Conservation (phyloP, 331 rosid species). For the Arachis monticola region DNA sequence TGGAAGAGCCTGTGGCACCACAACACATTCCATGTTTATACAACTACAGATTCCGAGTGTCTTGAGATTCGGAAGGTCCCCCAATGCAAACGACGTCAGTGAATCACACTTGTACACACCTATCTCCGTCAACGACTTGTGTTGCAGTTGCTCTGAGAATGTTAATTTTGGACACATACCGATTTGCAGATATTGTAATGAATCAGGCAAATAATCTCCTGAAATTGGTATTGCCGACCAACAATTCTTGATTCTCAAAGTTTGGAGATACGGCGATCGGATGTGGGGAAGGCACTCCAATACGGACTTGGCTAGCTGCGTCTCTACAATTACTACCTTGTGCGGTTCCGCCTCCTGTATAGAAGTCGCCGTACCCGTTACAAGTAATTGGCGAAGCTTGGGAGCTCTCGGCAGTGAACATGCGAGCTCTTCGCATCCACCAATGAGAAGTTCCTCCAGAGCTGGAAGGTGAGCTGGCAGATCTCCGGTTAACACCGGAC, state of each 20-base stretch:
- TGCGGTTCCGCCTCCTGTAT: too few relatives aligned
- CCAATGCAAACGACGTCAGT: background rate
- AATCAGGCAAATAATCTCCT: background rate
- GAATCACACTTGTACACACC: background rate
- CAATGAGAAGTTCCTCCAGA: background rate
- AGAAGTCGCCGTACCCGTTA: too few relatives aligned
- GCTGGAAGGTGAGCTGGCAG: background rate
- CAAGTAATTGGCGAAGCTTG: background rate
- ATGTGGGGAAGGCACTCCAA: background rate
- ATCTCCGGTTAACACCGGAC: background rate
- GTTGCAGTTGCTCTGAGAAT: background rate
- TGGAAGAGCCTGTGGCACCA: background rate
- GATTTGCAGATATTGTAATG: background rate
- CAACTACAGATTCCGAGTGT: background rate
- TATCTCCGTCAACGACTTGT: background rate
- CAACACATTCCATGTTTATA: background rate
- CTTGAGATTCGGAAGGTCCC: background rate
- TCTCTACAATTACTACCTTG: background rate
- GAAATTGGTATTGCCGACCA: background rate
- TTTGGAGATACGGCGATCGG: background rate
- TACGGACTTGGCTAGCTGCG: background rate
- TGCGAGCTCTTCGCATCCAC: background rate
- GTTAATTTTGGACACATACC: background rate
- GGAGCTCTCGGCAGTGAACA: background rate
- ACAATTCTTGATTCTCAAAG: background rate